Evolutionary conservation across 306 rosid genomes (phyloP), one percentile per base, ranked within the genome.

Genomic region (Quillaja saponaria): DNA sequence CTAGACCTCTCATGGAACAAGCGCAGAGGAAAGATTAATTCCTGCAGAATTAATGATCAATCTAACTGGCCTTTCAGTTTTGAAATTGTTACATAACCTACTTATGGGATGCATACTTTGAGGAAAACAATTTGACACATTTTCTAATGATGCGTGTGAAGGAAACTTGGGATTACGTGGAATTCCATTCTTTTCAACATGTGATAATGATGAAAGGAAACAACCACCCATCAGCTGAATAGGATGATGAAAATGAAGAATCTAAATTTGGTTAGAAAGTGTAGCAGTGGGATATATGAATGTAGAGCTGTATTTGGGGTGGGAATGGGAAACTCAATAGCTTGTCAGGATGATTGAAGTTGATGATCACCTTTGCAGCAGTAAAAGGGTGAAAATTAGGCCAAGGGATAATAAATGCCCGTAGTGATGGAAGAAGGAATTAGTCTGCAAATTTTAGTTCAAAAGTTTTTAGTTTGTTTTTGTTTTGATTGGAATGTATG

Each of bases 1-100:
- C n/a, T n/a, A n/a, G 82, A 68, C 31, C 66, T 78, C 10, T 73
- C 79, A 13, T 68, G 28, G 11, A 76, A 71, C 35, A 17, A 41
- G 34, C 46, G 58, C 0, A 0, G 0, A 0, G 76, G 76, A 8
- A 7, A 35, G 7, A 64, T 76, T 56, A n/a, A n/a, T n/a, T n/a
- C 81, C 81, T 4, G 0, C 4, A 10, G 42, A 64, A 54, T 16
- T 75, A n/a, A n/a, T n/a, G 20, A 33, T 14, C 10, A 38, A 7
- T 51, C 21, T 76, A 18, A 34, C 28, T 8, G n/a, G n/a, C n/a
- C n/a, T n/a, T n/a, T n/a, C n/a, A n/a, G n/a, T n/a, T n/a, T n/a
- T n/a, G n/a, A n/a, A n/a, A n/a, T n/a, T n/a, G n/a, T 71, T 19
- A 1, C 13, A 49, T 1, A 68, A 75, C 38, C 39, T 41, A 7